These are phyloP conservation scores for Pisolithus microcarpus DNA, from an alignment of 768 basidiomycete genomes.

Conservation along the genomic window DNA sequence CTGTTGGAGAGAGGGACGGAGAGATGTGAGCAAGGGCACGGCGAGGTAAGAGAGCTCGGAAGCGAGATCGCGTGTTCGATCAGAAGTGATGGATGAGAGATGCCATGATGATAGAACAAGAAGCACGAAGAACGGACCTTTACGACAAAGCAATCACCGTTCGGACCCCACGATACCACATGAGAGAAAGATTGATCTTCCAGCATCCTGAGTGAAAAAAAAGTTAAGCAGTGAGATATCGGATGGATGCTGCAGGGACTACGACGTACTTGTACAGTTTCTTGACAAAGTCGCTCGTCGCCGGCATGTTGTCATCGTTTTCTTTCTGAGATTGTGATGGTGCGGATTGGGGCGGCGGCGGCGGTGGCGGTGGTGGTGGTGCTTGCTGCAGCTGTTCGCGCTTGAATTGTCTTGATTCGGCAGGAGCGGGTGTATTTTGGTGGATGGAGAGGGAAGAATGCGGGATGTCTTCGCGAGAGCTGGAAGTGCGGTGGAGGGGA, in stretches of 20 bases:
- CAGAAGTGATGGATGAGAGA: background rate
- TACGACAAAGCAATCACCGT: slow-evolving; percentile 86
- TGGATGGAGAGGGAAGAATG: slow-evolving; percentile 21
- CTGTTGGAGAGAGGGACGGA: slow-evolving; percentile 25
- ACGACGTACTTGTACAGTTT: slow-evolving; percentile 79
- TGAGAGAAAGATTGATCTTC: slow-evolving; percentile 67
- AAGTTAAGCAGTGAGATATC: background rate
- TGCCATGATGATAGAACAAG: background rate
- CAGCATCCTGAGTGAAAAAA: slow-evolving; percentile 60
- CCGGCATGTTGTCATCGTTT: slow-evolving; percentile 69
- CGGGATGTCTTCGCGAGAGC: slow-evolving; percentile 36
- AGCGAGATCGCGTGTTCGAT: background rate
- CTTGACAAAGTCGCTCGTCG: slow-evolving; percentile 92
- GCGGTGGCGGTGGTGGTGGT: slow-evolving; percentile 7
- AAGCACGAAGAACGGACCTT: slow-evolving; percentile 37
- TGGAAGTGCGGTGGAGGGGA: slow-evolving; percentile 32
- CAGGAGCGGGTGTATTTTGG: slow-evolving; percentile 13
- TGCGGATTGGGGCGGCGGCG: slow-evolving; percentile 15
- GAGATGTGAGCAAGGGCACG: slow-evolving; percentile 4
- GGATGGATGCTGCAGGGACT: background rate
- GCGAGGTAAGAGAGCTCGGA: background rate
- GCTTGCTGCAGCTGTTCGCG: slow-evolving; percentile 20
- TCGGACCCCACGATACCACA: slow-evolving; percentile 77
- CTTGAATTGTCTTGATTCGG: slow-evolving; percentile 23
- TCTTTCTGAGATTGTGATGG: slow-evolving; percentile 26